phyloP scores from a whole-genome alignment of 371 early-diverging fungal species.

The Synchytrium microbalum region DNA sequence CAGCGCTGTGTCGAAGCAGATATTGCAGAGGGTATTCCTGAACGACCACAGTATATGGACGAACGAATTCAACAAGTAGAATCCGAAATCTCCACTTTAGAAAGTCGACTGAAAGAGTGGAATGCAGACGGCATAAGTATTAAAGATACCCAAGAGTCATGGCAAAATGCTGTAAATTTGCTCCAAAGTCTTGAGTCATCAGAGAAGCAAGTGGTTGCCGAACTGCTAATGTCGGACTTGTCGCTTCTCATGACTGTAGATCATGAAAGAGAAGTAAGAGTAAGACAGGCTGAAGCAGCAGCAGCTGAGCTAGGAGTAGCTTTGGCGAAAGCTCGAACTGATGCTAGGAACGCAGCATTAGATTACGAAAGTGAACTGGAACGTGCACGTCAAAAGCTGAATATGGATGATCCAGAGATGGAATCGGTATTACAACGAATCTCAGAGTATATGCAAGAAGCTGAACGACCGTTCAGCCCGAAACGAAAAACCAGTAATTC shows the following conservation, averaged over 20 bases:
- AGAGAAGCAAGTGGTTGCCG: neutral
- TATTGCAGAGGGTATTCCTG: slow-evolving; percentile 42
- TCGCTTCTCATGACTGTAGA: neutral
- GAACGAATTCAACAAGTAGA: slow-evolving; percentile 77
- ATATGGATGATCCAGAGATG: slow-evolving; percentile 13
- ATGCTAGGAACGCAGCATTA: slow-evolving; percentile 20
- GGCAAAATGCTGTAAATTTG: slow-evolving; percentile 35
- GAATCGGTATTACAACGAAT: neutral
- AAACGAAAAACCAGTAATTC: neutral
- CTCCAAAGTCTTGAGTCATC: neutral
- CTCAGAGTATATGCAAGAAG: neutral
- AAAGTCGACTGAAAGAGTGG: neutral
- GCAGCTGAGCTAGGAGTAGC: slow-evolving; percentile 49
- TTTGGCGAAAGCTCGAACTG: slow-evolving; percentile 16
- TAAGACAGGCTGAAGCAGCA: slow-evolving; percentile 62
- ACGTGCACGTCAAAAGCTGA: slow-evolving; percentile 38
- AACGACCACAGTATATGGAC: slow-evolving; percentile 63
- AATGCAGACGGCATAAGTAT: neutral
- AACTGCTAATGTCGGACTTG: neutral
- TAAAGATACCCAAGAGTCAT: neutral
- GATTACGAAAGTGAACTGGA: slow-evolving; percentile 29
- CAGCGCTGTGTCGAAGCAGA: slow-evolving; percentile 54
- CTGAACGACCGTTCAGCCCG: neutral
- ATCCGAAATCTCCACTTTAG: slow-evolving; percentile 55
- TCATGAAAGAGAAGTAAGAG: slow-evolving; percentile 39